These are phyloP conservation scores for Raphidocelis subcapitata DNA, from an alignment of 139 green algal genomes.

Conservation along the genomic window DNA sequence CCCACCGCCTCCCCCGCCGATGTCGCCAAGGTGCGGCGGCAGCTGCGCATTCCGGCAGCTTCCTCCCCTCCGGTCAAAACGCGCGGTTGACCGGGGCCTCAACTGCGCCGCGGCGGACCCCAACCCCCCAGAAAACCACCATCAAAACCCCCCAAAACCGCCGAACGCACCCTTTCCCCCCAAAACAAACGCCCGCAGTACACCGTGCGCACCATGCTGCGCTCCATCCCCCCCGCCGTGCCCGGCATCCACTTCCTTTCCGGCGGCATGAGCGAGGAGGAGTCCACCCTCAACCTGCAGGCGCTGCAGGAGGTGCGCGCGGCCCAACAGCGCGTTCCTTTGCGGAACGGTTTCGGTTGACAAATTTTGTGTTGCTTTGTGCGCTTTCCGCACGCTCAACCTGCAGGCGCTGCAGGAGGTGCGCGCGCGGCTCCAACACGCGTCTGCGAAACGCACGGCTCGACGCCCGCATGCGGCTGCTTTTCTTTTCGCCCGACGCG, in stretches of 20 bases:
- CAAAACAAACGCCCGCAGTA: constrained; percentile 19
- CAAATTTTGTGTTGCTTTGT: constrained; percentile 45
- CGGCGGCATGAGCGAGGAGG: constrained; percentile 83
- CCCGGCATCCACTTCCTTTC: constrained; percentile 79
- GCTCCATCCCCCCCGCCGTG: constrained; percentile 76
- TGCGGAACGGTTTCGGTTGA: no score
- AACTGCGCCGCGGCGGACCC: no score
- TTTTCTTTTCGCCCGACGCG: no score
- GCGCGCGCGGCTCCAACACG: not conserved
- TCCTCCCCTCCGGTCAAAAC: no score
- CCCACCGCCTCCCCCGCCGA: constrained; percentile 41
- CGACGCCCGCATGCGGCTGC: no score
- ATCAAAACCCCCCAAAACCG: no score
- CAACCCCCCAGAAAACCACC: no score
- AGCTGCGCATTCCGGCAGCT: no score
- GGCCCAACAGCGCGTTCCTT: not conserved
- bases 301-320: constrained; percentile 39
- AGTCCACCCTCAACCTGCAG: constrained; percentile 88
- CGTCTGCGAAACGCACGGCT: no score
- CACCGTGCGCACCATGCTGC: constrained; percentile 75
- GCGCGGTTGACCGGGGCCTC: no score
- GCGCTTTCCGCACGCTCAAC: no score
- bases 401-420: constrained; percentile 53
- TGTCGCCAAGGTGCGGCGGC: constrained; percentile 28
- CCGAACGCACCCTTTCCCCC: no score